Conservation (phyloP, 1,284 basidiomycete genomes). For the Mrakiaceae sp. region DNA sequence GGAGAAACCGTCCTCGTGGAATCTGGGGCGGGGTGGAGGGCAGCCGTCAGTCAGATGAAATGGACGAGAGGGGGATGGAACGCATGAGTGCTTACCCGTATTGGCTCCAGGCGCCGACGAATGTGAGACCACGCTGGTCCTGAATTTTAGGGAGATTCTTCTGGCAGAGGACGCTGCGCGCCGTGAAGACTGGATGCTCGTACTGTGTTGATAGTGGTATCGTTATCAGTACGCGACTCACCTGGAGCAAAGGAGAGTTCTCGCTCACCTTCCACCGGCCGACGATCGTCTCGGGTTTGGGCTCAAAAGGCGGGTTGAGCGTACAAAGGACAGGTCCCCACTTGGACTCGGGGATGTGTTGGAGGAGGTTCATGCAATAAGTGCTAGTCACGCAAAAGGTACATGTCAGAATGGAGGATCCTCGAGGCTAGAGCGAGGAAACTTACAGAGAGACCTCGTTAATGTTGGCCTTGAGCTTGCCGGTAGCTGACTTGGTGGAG, state of each 20-base stretch:
- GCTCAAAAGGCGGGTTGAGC: slow-evolving; percentile 58
- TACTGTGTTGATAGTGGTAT: slow-evolving; percentile 33
- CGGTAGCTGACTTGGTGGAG: slow-evolving; percentile 34
- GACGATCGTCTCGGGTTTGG: slow-evolving; percentile 41
- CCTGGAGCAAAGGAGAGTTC: too few relatives aligned
- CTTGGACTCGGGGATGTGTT: slow-evolving; percentile 48
- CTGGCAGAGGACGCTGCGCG: slow-evolving; percentile 44
- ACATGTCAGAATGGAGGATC: slow-evolving; percentile 1
- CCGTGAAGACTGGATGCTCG: slow-evolving; percentile 52
- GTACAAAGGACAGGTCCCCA: slow-evolving; percentile 66
- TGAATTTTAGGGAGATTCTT: slow-evolving; percentile 48
- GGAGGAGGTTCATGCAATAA: slow-evolving; percentile 71
- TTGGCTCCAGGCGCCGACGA: slow-evolving; percentile 65
- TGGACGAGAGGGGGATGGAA: neutral
- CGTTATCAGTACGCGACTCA: too few relatives aligned
- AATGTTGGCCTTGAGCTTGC: slow-evolving; percentile 41
- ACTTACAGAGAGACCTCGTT: slow-evolving; percentile 56
- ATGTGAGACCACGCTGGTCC: slow-evolving; percentile 52
- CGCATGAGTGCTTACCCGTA: slow-evolving; percentile 39
- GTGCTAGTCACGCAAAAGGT: slow-evolving; percentile 19
- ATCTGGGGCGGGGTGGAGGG: slow-evolving; percentile 24
- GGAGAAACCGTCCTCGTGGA: slow-evolving; percentile 73
- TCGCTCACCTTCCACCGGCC: slow-evolving; percentile 39
- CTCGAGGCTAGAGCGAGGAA: too few relatives aligned
- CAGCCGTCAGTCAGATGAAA: slow-evolving; percentile 20